Percentiles rank a stretch among this genome's conserved stretches.
phyloP scores from a whole-genome alignment of 2,329 filamentous ascomycete genomes.

The Fusarium avenaceum region DNA sequence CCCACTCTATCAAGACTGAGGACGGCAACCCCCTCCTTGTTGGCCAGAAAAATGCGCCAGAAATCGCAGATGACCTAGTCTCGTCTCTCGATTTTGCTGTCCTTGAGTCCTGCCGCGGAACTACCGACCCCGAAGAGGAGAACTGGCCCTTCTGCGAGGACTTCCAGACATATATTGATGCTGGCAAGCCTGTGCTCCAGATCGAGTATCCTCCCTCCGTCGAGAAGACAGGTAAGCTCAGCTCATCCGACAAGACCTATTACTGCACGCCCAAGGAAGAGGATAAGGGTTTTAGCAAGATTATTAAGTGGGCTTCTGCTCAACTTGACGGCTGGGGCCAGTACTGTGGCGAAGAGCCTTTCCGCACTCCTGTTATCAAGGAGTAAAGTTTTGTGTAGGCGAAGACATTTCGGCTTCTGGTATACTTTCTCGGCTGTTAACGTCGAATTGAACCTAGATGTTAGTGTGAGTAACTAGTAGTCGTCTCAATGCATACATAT shows the following conservation, averaged over 20 bases:
- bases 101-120: conserved; percentile 54
- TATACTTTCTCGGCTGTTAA: not conserved
- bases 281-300: conserved; percentile 51
- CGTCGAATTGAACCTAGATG: not conserved
- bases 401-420: not conserved
- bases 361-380: conserved; percentile 45
- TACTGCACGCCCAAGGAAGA: conserved; percentile 47
- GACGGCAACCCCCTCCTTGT: conserved; percentile 47
- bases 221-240: conserved; percentile 43
- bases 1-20: conserved; percentile 49
- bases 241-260: conserved; percentile 43
- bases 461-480: not conserved
- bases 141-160: conserved; percentile 49
- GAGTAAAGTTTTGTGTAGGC: conserved; percentile 11
- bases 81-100: conserved; percentile 53
- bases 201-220: conserved; percentile 54
- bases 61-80: conserved; percentile 47
- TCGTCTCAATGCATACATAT: too few relatives aligned
- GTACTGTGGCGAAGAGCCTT: conserved; percentile 48
- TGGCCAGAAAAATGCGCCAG: conserved; percentile 54
- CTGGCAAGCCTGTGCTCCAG: conserved; percentile 53
- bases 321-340: conserved; percentile 53
- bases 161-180: conserved; percentile 50
- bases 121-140: conserved; percentile 33
- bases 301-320: conserved; percentile 52